These are phyloP conservation scores for Sugiyamaella qingdaonensis DNA, from an alignment of 805 yeast genomes.

Conservation along the genomic window DNA sequence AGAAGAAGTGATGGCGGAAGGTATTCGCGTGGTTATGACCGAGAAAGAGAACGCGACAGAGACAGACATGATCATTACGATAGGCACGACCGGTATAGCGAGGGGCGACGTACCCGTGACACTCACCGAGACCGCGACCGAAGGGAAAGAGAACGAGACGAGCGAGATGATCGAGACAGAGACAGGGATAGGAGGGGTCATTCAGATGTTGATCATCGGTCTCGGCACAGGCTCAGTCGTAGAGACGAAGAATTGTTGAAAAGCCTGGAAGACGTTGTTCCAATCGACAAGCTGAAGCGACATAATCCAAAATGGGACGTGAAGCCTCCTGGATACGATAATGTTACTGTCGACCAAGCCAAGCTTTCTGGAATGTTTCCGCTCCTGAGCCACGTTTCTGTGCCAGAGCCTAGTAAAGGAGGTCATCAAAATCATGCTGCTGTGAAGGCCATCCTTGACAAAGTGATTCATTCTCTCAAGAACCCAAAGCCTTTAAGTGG, in stretches of 20 bases:
- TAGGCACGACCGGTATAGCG: conserved; percentile 7
- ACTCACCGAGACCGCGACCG: conserved; percentile 18
- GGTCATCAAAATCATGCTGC: conserved; percentile 10
- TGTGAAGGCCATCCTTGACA: conserved; percentile 3
- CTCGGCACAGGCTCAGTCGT: conserved; percentile 2
- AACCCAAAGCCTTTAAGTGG: not conserved
- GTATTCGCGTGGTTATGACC: not conserved
- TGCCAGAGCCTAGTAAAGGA: conserved; percentile 25
- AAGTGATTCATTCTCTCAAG: conserved; percentile 1
- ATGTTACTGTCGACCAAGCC: conserved; percentile 69
- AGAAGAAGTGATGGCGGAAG: not conserved
- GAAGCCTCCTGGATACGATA: conserved; percentile 68
- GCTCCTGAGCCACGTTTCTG: conserved; percentile 39
- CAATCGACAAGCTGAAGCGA: conserved; percentile 51
- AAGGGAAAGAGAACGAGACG: conserved; percentile 24
- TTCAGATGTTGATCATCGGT: conserved; percentile 13
- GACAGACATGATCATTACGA: conserved; percentile 1
- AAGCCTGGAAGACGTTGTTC: conserved; percentile 36
- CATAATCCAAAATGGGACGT: conserved; percentile 63
- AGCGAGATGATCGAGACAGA: conserved; percentile 23
- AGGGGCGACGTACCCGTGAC: conserved; percentile 17
- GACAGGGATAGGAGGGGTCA: conserved; percentile 23
- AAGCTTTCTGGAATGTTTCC: conserved; percentile 77
- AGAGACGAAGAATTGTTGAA: not conserved
- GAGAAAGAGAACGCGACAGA: conserved; percentile 10